A percentile compares a stretch with the other conserved stretches of the same genome.
phyloP scores from a whole-genome alignment of 164 flowering plant genomes.

The Tetrastigma voinierianum region DNA sequence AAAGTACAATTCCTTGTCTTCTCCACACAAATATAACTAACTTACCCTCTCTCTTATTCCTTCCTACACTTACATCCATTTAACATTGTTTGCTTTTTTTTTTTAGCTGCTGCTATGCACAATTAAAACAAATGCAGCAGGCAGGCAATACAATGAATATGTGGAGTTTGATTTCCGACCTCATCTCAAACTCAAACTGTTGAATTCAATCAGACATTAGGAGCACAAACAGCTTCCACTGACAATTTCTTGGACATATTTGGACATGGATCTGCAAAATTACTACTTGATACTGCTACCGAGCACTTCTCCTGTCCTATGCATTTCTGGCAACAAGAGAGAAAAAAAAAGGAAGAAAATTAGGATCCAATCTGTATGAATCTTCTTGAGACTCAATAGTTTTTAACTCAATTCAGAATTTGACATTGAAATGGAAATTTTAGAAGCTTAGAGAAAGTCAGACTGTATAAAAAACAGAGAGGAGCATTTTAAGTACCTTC shows the following conservation, averaged over 20 bases:
- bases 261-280: slow-evolving; percentile 35
- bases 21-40: background rate
- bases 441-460: background rate
- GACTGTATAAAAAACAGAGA: background rate
- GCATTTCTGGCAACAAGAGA: slow-evolving; percentile 21
- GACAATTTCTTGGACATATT: slow-evolving; percentile 22
- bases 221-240: slow-evolving; percentile 34
- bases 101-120: too few species aligned
- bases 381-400: too few species aligned
- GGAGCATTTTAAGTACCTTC: slow-evolving; percentile 15
- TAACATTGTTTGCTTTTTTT: background rate
- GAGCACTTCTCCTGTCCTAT: slow-evolving; percentile 25
- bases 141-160: too few species aligned
- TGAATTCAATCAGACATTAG: background rate
- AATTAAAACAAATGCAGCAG: background rate
- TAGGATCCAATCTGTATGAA: background rate
- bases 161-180: background rate
- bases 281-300: slow-evolving; percentile 21
- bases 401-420: too few species aligned
- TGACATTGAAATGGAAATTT: background rate
- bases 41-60: background rate
- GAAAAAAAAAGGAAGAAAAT: background rate
- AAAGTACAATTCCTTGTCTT: too few species aligned
- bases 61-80: background rate
- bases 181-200: slow-evolving; percentile 4